Evolutionary conservation across 768 basidiomycete species (phyloP), one percentile per base, ranked within the genome.

Genomic region (Rubroboletus pulcherrimus): DNA sequence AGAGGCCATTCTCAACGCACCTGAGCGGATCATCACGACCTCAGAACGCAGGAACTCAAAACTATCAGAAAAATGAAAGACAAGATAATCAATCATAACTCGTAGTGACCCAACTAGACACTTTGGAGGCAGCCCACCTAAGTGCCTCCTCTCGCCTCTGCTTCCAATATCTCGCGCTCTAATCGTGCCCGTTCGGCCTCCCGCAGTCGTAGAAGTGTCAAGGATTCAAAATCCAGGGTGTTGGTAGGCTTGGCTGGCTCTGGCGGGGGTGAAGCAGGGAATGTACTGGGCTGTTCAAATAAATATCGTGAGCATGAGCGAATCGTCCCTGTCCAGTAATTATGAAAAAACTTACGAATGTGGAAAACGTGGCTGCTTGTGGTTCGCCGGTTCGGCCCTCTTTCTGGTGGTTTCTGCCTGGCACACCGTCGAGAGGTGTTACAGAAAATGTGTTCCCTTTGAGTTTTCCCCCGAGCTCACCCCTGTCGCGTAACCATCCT

Each of bases 181-280:
- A 94, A 66, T 42, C 86, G 76, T 58, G 84, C 86, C 38, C 87
- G 78, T 68, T 93, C 91, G 0, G 91, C 89, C 64, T 93, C 88
- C 35, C 91, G 78, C 66, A 94, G 75, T 5, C 91, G 81, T 78
- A 93, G 80, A 35, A 93, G 76, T 1, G 89, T 93, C 56, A 92
- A 65, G 3, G 86, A 82, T 71, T 93, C 91, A 53, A 86, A 93
- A 66, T 92, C 88, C 46, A 92, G 61, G 2, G 80, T 80, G 11
- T 75, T 64, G 21, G 66, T 47, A n/a, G 71, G 33, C 21, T 64
- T 67, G n/a, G 63, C 40, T 17, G 65, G 56, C 21, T 66, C 56
- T 30, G 66, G 43, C n/a, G 56, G 51, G 21, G 62, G 41, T 19
- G 63, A 31, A 29, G 53, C 10, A 58, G 55, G 63, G 26, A 55